Conservation (phyloP, 2,329 filamentous ascomycete genomes). For the Volutella citrinella region DNA sequence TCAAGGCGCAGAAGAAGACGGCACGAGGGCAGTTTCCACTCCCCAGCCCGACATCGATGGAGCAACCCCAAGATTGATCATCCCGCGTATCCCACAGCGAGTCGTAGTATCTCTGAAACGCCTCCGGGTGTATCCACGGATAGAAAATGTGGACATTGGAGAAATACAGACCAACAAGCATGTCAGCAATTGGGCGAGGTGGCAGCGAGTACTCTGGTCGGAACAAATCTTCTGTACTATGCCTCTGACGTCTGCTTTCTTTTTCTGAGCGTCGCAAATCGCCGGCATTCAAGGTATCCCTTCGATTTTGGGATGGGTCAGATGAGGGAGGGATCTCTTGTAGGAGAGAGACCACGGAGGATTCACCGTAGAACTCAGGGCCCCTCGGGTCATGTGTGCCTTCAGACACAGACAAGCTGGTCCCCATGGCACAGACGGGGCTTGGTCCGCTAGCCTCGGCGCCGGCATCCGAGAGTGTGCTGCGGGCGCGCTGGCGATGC, state of each 20-base stretch:
- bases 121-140: constrained; percentile 5
- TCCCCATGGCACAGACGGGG: constrained; percentile 6
- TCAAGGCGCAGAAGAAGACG: constrained; percentile 5
- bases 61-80: no score
- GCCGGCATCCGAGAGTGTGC: no score
- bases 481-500: no score
- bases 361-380: constrained; percentile 5
- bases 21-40: not conserved
- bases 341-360: constrained; percentile 1
- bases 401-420: not conserved
- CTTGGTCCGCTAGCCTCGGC: not conserved
- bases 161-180: constrained; percentile 1
- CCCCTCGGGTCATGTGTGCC: not conserved
- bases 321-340: not conserved
- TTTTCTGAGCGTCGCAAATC: no score
- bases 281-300: no score
- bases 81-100: constrained; percentile 2
- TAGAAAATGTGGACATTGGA: constrained; percentile 6
- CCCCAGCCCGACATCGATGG: constrained; percentile 4
- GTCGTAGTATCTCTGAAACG: not conserved
- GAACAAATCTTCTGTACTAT: not conserved
- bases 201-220: constrained; percentile 5
- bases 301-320: no score
- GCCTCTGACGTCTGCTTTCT: not conserved
- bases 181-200: constrained; percentile 1